Evolutionary conservation across 805 yeast genomes (phyloP), one percentile per base, ranked within the genome.

Genomic region (Pichia scutulata): DNA sequence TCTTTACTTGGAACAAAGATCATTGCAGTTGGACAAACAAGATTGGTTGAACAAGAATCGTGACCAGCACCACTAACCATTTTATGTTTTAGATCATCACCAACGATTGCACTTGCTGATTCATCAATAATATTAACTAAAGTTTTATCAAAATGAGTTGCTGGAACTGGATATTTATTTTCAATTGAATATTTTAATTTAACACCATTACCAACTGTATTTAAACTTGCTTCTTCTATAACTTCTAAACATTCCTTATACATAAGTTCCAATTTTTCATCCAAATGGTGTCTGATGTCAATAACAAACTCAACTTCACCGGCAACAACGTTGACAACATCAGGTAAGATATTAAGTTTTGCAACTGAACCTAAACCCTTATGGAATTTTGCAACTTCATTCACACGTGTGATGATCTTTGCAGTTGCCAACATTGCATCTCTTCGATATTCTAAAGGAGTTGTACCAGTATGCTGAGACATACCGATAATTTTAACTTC

Each of bases 21-120:
- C 89, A 84, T 84, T 2, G 87, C 77, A 0, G 89, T 82, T 40
- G 90, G 89, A 40, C 78, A 75, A 43, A 72, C 70, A 7, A 67
- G 57, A 9, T 78, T 71, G 2, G 84, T 79, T 22, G 76, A 72
- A 57, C 87, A 81, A 8, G 86, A 80, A 60, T 84, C 90, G 56
- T 84, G 90, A 12, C 86, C 88, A 6, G 89, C 88, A 26, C 90
- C 89, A 55, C 84, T 77, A 43, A 75, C 73, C 47, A 82, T 80
- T 39, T 69, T 72, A 40, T 71, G 66, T 12, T 70, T 67, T 39
- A 70, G 61, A 2, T 69, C 73, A 24, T 67, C 64, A 1, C 81
- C 81, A 50, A 73, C 77, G 36, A 77, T 60, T 24, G 72, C 77
- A 19, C 59, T 53, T 0, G 88, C 82, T 19, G 84, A 70, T 22